phyloP scores from a whole-genome alignment of 179 eudicot species.

The Beta lomatogona region DNA sequence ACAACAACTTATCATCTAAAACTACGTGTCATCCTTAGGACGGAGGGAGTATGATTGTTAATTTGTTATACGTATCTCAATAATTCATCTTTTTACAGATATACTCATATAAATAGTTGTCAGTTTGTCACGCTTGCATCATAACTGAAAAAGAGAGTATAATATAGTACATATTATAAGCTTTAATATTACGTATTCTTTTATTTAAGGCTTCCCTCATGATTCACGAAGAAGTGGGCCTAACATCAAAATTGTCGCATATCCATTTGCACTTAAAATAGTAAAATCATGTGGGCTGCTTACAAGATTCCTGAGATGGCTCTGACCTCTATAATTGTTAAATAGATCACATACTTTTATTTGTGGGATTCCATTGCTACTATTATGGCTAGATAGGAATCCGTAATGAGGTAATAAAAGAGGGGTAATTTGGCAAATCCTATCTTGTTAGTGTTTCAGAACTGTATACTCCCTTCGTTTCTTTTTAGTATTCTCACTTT shows the following conservation, averaged over 20 bases:
- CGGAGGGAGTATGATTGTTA: too few relatives aligned
- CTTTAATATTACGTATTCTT: background rate
- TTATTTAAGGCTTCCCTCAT: slow-evolving; percentile 4
- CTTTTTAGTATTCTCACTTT: too few relatives aligned
- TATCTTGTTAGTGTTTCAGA: too few relatives aligned
- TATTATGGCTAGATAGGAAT: too few relatives aligned
- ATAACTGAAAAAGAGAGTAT: background rate
- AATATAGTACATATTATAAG: background rate
- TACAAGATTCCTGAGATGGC: slow-evolving; percentile 32
- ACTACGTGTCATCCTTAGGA: too few relatives aligned
- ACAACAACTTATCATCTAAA: too few relatives aligned
- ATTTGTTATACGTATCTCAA: background rate
- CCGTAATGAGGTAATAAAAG: too few relatives aligned
- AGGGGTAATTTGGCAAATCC: too few relatives aligned
- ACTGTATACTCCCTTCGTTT: too few relatives aligned
- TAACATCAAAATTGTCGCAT: slow-evolving; percentile 24
- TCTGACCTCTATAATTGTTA: slow-evolving; percentile 18
- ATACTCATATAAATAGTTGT: background rate
- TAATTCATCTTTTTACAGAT: background rate
- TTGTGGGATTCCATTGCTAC: background rate
- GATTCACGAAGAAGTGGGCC: slow-evolving; percentile 35
- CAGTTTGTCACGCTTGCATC: slow-evolving; percentile 17
- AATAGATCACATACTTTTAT: background rate
- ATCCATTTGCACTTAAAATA: slow-evolving; percentile 21
- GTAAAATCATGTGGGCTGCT: slow-evolving; percentile 33